Evolutionary conservation across 441 rosid species (phyloP).

Genomic region (Croton setiger): DNA sequence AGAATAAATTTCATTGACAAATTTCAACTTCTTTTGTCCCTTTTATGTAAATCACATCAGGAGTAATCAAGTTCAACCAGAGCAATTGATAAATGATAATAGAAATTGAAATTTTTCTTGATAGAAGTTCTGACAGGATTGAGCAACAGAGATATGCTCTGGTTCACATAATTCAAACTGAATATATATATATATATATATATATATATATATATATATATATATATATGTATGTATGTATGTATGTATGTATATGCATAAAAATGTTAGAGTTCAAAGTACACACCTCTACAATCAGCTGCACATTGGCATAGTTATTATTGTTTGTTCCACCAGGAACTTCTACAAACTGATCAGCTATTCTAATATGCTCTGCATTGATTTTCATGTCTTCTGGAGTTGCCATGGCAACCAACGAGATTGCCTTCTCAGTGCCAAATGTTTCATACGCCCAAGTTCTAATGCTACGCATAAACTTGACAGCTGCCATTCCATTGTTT

Average conservation of each 20-base stretch:
- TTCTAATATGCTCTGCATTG: constrained; percentile 98
- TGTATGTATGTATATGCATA: background rate
- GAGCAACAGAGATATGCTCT: background rate
- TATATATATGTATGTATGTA: too few relatives aligned
- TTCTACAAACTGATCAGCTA: constrained; percentile 99
- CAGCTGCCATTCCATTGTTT: constrained; percentile 99
- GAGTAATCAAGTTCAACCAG: constrained; percentile 2
- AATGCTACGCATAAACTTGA: constrained; percentile 93
- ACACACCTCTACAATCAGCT: constrained; percentile 96
- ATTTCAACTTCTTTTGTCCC: background rate
- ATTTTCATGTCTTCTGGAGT: constrained; percentile 99
- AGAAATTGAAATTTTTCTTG: background rate
- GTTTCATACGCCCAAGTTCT: constrained; percentile 99
- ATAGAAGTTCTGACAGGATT: constrained; percentile 6
- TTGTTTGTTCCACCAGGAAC: constrained; percentile 99
- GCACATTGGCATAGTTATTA: constrained; percentile 99
- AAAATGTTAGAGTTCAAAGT: constrained; percentile 2
- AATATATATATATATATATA: too few relatives aligned
- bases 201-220: too few relatives aligned
- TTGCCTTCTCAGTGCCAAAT: constrained; percentile 94
- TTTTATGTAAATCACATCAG: constrained; percentile 4
- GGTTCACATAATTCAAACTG: background rate
- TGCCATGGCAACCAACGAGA: constrained; percentile 98
- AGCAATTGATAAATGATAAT: constrained; percentile 1
- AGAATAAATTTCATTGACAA: background rate